A percentile compares a stretch with the other conserved stretches of the same genome.
Evolutionary conservation across 257 asterid species (phyloP).

Genomic region (Fraxinus anomala): DNA sequence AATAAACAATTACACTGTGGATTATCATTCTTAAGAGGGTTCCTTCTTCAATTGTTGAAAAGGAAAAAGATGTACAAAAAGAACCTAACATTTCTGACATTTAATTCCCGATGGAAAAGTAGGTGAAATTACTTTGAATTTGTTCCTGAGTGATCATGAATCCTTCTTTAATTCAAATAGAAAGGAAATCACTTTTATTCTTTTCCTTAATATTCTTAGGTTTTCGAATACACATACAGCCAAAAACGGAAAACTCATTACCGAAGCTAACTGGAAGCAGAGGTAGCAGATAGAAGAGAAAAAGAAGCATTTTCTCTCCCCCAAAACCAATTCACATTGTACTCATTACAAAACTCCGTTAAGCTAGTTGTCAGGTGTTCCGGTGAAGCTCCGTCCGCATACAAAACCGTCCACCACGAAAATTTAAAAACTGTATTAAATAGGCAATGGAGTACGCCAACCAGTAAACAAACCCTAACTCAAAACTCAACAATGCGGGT

Average conservation of each 20-base stretch:
- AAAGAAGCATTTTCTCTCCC: slow-evolving; percentile 69
- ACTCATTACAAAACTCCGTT: slow-evolving; percentile 38
- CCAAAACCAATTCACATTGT: slow-evolving; percentile 50
- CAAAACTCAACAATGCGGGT: slow-evolving; percentile 50
- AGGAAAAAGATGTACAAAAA: too few relatives aligned
- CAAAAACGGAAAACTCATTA: slow-evolving; percentile 26
- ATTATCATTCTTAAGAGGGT: slow-evolving; percentile 1
- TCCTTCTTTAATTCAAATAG: too few relatives aligned
- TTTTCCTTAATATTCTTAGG: background rate
- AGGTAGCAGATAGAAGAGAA: slow-evolving; percentile 60
- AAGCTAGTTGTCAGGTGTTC: slow-evolving; percentile 44
- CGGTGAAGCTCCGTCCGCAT: slow-evolving; percentile 37
- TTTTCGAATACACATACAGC: background rate
- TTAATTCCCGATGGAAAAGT: background rate
- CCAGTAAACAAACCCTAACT: slow-evolving; percentile 40
- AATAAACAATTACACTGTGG: slow-evolving; percentile 6
- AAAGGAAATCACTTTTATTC: background rate
- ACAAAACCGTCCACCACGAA: slow-evolving; percentile 33
- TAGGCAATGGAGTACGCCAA: slow-evolving; percentile 1
- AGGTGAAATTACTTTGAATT: too few relatives aligned
- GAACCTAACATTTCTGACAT: background rate
- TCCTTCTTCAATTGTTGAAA: background rate
- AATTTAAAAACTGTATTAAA: slow-evolving; percentile 39
- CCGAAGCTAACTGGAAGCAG: slow-evolving; percentile 58
- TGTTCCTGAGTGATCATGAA: too few relatives aligned